Conservation (phyloP, 2,329 filamentous ascomycete species). For the Trichoderma harzianum region DNA sequence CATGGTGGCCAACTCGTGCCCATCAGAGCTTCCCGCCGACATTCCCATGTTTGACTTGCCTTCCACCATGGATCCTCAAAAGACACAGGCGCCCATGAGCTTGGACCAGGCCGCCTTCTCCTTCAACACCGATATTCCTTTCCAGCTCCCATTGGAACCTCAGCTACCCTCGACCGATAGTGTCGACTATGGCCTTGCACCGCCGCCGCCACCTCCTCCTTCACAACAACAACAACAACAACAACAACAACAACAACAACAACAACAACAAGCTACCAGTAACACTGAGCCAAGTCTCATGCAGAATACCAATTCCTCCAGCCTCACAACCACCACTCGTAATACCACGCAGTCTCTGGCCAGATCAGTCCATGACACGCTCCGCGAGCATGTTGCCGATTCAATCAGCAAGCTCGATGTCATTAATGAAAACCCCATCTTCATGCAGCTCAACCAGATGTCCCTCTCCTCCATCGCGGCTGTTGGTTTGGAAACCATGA, state of each 20-base stretch:
- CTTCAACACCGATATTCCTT: slow-evolving; percentile 33
- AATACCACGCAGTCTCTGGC: slow-evolving; percentile 35
- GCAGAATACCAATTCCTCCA: neutral
- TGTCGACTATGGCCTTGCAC: slow-evolving; percentile 26
- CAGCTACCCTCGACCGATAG: slow-evolving; percentile 30
- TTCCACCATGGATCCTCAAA: slow-evolving; percentile 27
- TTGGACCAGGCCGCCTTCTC: slow-evolving; percentile 37
- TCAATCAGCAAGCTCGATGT: slow-evolving; percentile 43
- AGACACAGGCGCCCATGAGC: slow-evolving; percentile 23
- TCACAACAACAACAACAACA: slow-evolving; percentile 20
- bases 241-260: too few relatives aligned
- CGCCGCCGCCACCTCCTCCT: slow-evolving; percentile 21
- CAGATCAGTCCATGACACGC: slow-evolving; percentile 42
- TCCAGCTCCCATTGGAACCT: slow-evolving; percentile 34
- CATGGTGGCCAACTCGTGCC: slow-evolving; percentile 29
- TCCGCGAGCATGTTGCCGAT: slow-evolving; percentile 44
- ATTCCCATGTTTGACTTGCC: slow-evolving; percentile 35
- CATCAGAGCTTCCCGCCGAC: slow-evolving; percentile 44
- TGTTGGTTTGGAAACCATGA: slow-evolving; percentile 42
- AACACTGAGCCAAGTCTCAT: slow-evolving; percentile 18
- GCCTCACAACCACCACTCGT: neutral
- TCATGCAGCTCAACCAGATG: slow-evolving; percentile 39
- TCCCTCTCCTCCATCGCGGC: slow-evolving; percentile 38
- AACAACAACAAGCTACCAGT: slow-evolving; percentile 24
- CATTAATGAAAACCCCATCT: slow-evolving; percentile 41